Evolutionary conservation across 78 protist species (phyloP).

Genomic region (Emiliania huxleyi): DNA sequence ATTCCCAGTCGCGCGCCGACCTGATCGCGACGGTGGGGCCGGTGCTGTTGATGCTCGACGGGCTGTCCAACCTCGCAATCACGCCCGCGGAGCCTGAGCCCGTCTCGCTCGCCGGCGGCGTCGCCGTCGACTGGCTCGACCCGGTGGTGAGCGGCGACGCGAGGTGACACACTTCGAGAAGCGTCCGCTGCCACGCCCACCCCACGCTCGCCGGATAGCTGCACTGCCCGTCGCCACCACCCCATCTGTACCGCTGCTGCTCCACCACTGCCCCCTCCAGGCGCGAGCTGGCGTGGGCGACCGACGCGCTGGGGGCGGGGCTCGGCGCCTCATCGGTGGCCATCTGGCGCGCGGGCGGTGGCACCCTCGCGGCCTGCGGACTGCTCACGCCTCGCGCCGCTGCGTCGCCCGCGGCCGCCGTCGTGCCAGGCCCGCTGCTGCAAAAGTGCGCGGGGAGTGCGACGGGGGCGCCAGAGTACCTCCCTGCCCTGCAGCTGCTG

Average conservation of each 20-base stretch:
- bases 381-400: background rate
- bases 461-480: background rate
- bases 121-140: background rate
- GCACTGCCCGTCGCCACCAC: no score
- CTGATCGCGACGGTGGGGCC: background rate
- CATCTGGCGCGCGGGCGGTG: background rate
- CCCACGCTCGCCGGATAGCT: no score
- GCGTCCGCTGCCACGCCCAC: no score
- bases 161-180: no score
- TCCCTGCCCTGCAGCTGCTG: background rate
- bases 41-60: background rate
- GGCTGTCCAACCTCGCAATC: background rate
- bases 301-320: background rate
- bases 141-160: background rate
- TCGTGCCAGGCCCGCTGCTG: background rate
- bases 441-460: background rate
- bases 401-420: background rate
- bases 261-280: no score
- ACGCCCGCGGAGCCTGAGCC: background rate
- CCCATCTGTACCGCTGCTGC: no score
- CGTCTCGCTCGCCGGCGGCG: background rate
- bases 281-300: background rate
- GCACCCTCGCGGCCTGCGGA: background rate
- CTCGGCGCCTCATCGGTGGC: background rate
- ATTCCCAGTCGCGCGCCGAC: background rate